Conservation (phyloP, 2,329 filamentous ascomycete species). For the Pseudomassariella vexata region DNA sequence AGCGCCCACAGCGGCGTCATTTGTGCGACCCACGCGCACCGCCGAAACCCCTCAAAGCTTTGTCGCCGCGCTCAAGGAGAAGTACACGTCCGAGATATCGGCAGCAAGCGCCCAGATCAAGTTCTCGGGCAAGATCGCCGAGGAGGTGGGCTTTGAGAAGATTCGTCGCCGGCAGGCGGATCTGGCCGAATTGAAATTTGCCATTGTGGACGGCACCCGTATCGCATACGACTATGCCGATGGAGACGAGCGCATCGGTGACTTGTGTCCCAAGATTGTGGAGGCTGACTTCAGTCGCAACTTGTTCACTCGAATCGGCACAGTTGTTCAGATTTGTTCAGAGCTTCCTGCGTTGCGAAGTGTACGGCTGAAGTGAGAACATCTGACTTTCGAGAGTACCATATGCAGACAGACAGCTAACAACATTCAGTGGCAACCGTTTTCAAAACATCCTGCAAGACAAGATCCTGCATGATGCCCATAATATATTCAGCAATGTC, state of each 20-base stretch:
- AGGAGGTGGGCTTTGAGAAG: slow-evolving; percentile 95
- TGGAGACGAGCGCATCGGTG: slow-evolving; percentile 33
- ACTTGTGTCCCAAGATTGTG: slow-evolving; percentile 59
- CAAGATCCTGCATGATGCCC: slow-evolving; percentile 26
- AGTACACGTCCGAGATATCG: slow-evolving; percentile 65
- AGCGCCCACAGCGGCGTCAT: slow-evolving; percentile 71
- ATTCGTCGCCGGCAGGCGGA: slow-evolving; percentile 74
- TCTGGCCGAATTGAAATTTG: slow-evolving; percentile 70
- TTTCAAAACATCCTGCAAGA: slow-evolving; percentile 44
- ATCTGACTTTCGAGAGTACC: too few relatives aligned
- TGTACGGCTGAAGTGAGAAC: slow-evolving; percentile 64
- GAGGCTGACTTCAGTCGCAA: slow-evolving; percentile 86
- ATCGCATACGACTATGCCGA: slow-evolving; percentile 39
- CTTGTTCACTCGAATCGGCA: slow-evolving; percentile 61
- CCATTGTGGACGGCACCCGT: slow-evolving; percentile 73
- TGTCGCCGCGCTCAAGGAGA: slow-evolving; percentile 71
- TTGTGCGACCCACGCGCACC: slow-evolving; percentile 72
- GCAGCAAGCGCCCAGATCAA: slow-evolving; percentile 49
- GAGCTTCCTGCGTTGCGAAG: slow-evolving; percentile 61
- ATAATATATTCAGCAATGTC: slow-evolving; percentile 42
- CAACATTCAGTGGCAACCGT: slow-evolving; percentile 62
- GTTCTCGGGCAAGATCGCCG: slow-evolving; percentile 75
- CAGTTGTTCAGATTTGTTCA: slow-evolving; percentile 65
- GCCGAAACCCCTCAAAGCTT: slow-evolving; percentile 67
- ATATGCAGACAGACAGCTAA: slow-evolving; percentile 2